Base-by-base conservation (phyloP, 441 rosid species). In the Populus hybrid region DNA sequence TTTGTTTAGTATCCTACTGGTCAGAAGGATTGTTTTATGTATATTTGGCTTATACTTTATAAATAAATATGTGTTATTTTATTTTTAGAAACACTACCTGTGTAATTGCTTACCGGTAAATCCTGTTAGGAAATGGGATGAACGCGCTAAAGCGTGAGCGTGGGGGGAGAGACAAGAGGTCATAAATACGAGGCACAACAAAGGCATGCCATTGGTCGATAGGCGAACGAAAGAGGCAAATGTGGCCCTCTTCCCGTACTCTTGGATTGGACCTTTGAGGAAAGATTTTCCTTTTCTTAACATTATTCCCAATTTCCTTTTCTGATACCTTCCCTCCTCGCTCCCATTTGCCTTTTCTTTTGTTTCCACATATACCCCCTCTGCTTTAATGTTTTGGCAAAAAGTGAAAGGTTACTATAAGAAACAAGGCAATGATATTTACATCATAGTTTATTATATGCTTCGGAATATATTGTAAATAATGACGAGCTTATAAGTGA, bases 181-280 rank as follows among this genome's bases (percentile, higher is more conserved):
- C 72, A 81, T 80, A 86, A 85, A 89, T 88, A 89, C 92, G 93
- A 89, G 94, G 89, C 80, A 83, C 85, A 80, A 79, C 69, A 53
- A 69, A 82, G 69, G 79, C 80, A 85, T 80, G 83, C 74, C 67
- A 88, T 82, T 84, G 92, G 92, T 75, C 21, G 82, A 36, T 9
- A 26, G 72, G 75, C 75, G 87, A 86, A 78, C 86, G 75, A 85
- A 88, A 82, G 78, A 84, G 88, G 91, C 81, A 73, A 81, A 82
- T 79, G 88, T 81, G 86, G 87, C 69, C 86, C 87, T 78, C 88
- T 79, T 87, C 88, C 94, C 90, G 95, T 91, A 91, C 95, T 85
- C 84, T 88, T 91, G 90, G 97, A 91, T 91, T 91, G 92, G 88
- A 89, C 93, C 86, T 89, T 91, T 91, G 80, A 75, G 91, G 95